A percentile compares a stretch with the other conserved stretches of the same genome.
Evolutionary conservation across 2,329 filamentous ascomycete species (phyloP).

Genomic region (Trichoderma endophyticum): DNA sequence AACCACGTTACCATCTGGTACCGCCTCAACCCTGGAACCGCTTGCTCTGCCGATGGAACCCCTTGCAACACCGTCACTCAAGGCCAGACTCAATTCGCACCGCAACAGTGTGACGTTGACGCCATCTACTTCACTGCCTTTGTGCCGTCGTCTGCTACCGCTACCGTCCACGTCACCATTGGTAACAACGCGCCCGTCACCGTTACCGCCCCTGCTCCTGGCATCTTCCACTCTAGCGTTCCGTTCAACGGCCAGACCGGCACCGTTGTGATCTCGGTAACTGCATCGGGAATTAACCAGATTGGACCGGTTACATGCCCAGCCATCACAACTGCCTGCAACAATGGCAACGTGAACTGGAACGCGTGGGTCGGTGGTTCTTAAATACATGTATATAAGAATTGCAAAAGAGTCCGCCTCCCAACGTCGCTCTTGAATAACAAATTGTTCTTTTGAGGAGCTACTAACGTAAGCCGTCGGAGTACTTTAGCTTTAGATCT

Average conservation of each 20-base stretch:
- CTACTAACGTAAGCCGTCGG: no score
- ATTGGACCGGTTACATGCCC: slow-evolving; percentile 9
- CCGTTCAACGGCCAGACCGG: slow-evolving; percentile 26
- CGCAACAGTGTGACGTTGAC: slow-evolving; percentile 24
- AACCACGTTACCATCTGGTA: slow-evolving; percentile 32
- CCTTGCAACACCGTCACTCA: slow-evolving; percentile 30
- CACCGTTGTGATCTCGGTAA: slow-evolving; percentile 24
- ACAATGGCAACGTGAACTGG: slow-evolving; percentile 19
- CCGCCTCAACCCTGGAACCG: slow-evolving; percentile 20
- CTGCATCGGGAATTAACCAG: not conserved
- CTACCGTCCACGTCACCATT: slow-evolving; percentile 29
- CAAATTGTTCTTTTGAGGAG: no score
- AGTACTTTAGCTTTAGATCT: no score
- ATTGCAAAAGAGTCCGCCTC: not conserved
- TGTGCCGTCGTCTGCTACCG: slow-evolving; percentile 22
- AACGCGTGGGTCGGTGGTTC: slow-evolving; percentile 21
- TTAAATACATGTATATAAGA: not conserved
- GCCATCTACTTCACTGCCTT: slow-evolving; percentile 28
- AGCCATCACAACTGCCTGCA: slow-evolving; percentile 13
- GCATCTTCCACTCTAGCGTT: slow-evolving; percentile 33
- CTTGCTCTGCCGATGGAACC: slow-evolving; percentile 28
- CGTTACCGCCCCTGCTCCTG: slow-evolving; percentile 20
- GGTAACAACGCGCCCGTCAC: slow-evolving; percentile 20
- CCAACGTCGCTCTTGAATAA: not conserved
- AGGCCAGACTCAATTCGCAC: slow-evolving; percentile 24